A percentile compares a stretch with the other conserved stretches of the same genome.
These are phyloP conservation scores for Spizellomyces sp. DNA, from an alignment of 192 early-diverging fungal species.

Conservation along the genomic window DNA sequence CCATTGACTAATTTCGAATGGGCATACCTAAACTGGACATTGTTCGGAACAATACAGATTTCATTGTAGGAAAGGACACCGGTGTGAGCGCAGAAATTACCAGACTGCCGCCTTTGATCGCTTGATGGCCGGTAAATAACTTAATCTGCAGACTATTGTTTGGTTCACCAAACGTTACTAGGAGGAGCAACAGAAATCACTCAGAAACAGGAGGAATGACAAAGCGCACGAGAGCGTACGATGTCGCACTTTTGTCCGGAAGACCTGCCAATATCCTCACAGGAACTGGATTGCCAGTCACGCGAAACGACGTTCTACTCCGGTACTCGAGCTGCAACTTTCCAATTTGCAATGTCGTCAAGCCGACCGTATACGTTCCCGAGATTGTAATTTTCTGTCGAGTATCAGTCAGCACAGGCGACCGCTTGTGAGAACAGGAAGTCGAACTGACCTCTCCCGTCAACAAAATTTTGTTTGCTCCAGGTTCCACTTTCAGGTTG, in stretches of 20 bases:
- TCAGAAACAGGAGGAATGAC: slow-evolving; percentile 28
- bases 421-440: not conserved
- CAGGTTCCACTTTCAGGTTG: slow-evolving; percentile 31
- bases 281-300: slow-evolving; percentile 31
- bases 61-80: slow-evolving; percentile 10
- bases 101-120: slow-evolving; percentile 12
- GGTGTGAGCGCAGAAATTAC: not conserved
- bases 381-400: slow-evolving; percentile 44
- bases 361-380: slow-evolving; percentile 63
- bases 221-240: slow-evolving; percentile 19
- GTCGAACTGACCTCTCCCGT: slow-evolving; percentile 3
- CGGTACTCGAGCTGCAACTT: slow-evolving; percentile 45
- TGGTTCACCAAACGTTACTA: not conserved
- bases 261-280: slow-evolving; percentile 17
- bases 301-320: slow-evolving; percentile 40
- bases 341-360: slow-evolving; percentile 55
- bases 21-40: slow-evolving; percentile 19
- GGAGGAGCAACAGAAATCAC: not conserved
- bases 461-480: slow-evolving; percentile 1
- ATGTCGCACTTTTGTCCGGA: slow-evolving; percentile 30
- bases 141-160: not conserved
- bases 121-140: slow-evolving; percentile 6
- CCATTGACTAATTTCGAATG: slow-evolving; percentile 18
- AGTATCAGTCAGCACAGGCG: not conserved
- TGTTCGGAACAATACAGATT: slow-evolving; percentile 15